Percentiles rank a stretch among this genome's conserved stretches.
Evolutionary conservation across 2,329 filamentous ascomycete genomes (phyloP).

Genomic region (Exophiala bonariae): DNA sequence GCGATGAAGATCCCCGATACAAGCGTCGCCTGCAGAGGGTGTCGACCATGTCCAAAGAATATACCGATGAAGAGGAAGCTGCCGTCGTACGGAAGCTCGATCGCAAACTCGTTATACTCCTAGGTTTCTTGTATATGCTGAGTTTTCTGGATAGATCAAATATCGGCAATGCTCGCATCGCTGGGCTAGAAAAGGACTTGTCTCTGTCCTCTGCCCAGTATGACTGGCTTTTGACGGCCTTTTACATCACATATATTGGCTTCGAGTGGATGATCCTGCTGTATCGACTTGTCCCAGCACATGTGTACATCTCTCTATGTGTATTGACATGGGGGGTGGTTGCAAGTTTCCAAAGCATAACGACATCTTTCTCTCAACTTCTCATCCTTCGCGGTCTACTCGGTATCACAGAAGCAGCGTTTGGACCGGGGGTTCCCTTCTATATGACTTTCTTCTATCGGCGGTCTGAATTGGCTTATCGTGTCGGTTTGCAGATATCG

Average conservation of each 20-base stretch:
- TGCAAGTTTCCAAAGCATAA: constrained; percentile 62
- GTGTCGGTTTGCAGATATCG: constrained; percentile 84
- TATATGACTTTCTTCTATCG: constrained; percentile 65
- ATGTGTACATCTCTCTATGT: constrained; percentile 59
- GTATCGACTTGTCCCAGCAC: constrained; percentile 60
- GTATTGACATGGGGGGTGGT: constrained; percentile 77
- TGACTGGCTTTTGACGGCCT: constrained; percentile 62
- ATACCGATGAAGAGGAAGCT: constrained; percentile 67
- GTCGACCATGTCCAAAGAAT: constrained; percentile 55
- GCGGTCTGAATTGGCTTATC: constrained; percentile 73
- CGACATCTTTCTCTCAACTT: constrained; percentile 55
- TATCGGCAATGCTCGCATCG: constrained; percentile 64
- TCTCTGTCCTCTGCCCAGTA: constrained; percentile 57
- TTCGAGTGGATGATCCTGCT: constrained; percentile 69
- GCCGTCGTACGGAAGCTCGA: constrained; percentile 75
- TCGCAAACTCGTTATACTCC: constrained; percentile 72
- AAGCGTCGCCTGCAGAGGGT: constrained; percentile 10
- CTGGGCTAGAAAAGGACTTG: constrained; percentile 57
- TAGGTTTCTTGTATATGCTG: constrained; percentile 79
- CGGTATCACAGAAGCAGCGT: constrained; percentile 61
- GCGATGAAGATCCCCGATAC: constrained; percentile 13
- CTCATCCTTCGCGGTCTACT: constrained; percentile 42
- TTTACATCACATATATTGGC: constrained; percentile 64
- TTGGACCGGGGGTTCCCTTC: constrained; percentile 63
- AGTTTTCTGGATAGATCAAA: constrained; percentile 84